Percentiles rank a stretch among this genome's conserved stretches.
Evolutionary conservation across 148 eudicot species (phyloP).

Genomic region (Spergularia bocconei): DNA sequence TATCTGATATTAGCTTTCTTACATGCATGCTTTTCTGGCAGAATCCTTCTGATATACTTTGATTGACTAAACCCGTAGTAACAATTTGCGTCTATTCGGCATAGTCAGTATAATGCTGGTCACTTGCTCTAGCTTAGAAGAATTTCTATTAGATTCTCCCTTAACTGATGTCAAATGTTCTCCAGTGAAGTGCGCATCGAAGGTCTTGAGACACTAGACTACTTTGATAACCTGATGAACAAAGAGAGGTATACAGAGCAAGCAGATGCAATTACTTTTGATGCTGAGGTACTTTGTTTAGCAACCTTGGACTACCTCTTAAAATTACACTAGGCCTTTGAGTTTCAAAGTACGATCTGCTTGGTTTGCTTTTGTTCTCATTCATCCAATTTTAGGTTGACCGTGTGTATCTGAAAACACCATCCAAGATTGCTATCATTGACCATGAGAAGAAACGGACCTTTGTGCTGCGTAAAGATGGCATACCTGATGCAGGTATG

Average conservation of each 20-base stretch:
- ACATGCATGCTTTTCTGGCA: neutral
- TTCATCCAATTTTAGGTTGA: slow-evolving; percentile 42
- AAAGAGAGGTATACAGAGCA: slow-evolving; percentile 78
- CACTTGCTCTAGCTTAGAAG: neutral
- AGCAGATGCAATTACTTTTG: slow-evolving; percentile 90
- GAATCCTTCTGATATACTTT: neutral
- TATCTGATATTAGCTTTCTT: slow-evolving; percentile 22
- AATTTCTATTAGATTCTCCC: neutral
- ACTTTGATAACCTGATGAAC: slow-evolving; percentile 53
- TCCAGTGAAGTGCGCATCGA: slow-evolving; percentile 93
- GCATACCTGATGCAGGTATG: slow-evolving; percentile 83
- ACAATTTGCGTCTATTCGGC: neutral
- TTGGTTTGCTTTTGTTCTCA: neutral
- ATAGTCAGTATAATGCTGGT: slow-evolving; percentile 25
- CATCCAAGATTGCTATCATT: slow-evolving; percentile 73
- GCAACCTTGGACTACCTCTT: slow-evolving; percentile 3
- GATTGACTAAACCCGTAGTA: neutral
- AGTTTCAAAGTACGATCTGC: neutral
- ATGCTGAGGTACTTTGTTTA: slow-evolving; percentile 62
- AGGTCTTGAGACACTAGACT: slow-evolving; percentile 90
- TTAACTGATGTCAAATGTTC: neutral
- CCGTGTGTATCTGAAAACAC: slow-evolving; percentile 73
- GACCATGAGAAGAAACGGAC: slow-evolving; percentile 91
- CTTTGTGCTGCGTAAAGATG: slow-evolving; percentile 66
- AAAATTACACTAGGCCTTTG: slow-evolving; percentile 2